Base-by-base conservation (phyloP, 2,329 filamentous ascomycete genomes). In the Diaporthe sp. region DNA sequence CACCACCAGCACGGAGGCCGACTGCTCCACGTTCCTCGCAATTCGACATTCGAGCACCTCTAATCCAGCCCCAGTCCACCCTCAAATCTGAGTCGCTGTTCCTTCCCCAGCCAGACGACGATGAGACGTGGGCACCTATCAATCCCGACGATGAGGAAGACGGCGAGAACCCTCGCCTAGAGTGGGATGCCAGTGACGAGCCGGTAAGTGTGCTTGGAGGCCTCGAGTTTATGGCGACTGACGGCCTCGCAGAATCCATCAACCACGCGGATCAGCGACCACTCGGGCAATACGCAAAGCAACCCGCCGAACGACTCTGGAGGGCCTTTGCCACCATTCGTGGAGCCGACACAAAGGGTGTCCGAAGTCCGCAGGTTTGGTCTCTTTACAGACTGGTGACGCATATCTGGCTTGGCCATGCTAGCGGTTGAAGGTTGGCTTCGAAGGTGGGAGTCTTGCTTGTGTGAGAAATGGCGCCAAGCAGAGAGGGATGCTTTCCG, bases 331-430 rank as follows among this genome's bases (percentile, higher is more conserved):
- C 75, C 79, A 9, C 81, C 81, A 9, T 81, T 87, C 3, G 79
- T 96, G 71, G 92, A 93, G 76, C 93, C 94, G 30, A 96, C 94
- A 2, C 94, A 96, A 81, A 89, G 90, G 71, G 85, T 95, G 39
- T 93, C 93, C 27, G 90, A 96, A 79, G 92, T 93, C 74, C 84
- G 87, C 77, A 84, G 82, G 42, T 83, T 81, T 73, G 80, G 83
- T 6, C 76, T 84, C 4, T 84, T 83, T 72, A 78, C 79, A 47
- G 55, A 65, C 50, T 75, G 71, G 69, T 32, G 25, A 39, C 8
- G 32, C 15, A 42, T n/a, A 8, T 17, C 55, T 35, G 42, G 30
- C n/a, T 44, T 30, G 35, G 25, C 9, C 10, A 22, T 56, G 55
- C 55, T 50, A 42, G 58, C n/a, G 15, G 39, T 39, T 71, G 39